Percentiles rank a stretch among this genome's conserved stretches.
Evolutionary conservation across 73 alveolate species (phyloP).

Genomic region (Paramecium tetraurelia): DNA sequence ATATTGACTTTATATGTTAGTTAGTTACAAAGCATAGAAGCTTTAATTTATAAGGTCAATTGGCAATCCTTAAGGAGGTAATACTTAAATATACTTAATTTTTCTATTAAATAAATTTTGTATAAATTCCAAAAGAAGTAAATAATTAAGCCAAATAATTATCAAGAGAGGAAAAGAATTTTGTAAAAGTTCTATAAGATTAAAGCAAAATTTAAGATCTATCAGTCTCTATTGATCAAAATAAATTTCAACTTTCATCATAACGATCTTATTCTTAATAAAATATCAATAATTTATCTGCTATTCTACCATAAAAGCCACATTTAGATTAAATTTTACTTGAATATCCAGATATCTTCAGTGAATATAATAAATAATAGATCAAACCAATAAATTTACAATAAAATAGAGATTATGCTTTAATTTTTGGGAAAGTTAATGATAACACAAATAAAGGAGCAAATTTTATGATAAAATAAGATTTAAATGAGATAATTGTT

Average conservation of each 20-base stretch:
- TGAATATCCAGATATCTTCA: not conserved
- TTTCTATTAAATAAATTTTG: not conserved
- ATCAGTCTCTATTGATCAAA: not conserved
- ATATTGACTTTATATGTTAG: not conserved
- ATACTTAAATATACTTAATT: not conserved
- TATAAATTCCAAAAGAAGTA: not conserved
- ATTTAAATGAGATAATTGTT: not conserved
- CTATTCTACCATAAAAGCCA: not conserved
- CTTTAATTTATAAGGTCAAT: not conserved
- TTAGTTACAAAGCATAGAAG: not conserved
- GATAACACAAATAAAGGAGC: not conserved
- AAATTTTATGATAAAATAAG: not conserved
- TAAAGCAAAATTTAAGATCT: not conserved
- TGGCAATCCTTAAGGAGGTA: not conserved
- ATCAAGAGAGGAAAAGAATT: not conserved
- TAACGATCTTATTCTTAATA: not conserved
- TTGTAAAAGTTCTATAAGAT: not conserved
- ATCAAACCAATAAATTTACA: not conserved
- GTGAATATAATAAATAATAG: not conserved
- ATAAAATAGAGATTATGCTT: not conserved
- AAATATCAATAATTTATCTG: not conserved
- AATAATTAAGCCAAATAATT: not conserved
- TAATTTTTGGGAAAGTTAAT: not conserved
- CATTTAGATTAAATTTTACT: not conserved
- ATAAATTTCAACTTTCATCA: not conserved